Percentiles rank a stretch among this genome's conserved stretches.
These are phyloP conservation scores for Mortierella polycephala DNA, from an alignment of 371 early-diverging fungal species.

Conservation along the genomic window DNA sequence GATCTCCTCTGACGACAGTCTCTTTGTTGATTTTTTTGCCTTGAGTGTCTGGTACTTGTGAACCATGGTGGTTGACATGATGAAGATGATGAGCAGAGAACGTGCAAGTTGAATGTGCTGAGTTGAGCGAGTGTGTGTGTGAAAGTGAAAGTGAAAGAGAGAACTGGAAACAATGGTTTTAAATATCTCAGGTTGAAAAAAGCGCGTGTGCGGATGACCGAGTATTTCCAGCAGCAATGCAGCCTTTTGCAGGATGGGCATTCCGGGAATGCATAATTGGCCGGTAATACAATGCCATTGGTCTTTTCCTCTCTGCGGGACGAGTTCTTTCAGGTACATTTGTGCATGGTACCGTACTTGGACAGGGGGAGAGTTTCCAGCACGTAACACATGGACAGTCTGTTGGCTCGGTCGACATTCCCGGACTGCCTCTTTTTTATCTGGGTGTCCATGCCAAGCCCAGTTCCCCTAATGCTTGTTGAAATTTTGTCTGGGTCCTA, in stretches of 20 bases:
- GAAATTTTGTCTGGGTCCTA: background rate
- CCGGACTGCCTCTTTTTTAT: too few species aligned
- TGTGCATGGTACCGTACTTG: too few species aligned
- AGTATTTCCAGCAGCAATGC: too few species aligned
- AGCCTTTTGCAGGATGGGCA: too few species aligned
- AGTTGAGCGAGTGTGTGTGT: background rate
- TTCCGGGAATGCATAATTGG: background rate
- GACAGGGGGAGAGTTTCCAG: too few species aligned
- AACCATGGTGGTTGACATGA: constrained; percentile 20
- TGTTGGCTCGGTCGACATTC: background rate
- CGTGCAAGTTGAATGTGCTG: background rate
- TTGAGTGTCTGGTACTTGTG: constrained; percentile 26
- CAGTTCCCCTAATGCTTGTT: background rate
- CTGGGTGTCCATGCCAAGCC: background rate
- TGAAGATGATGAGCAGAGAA: background rate
- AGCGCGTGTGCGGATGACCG: too few species aligned
- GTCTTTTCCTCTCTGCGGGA: too few species aligned
- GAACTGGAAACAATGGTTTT: background rate
- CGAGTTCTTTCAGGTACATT: too few species aligned
- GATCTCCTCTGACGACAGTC: background rate
- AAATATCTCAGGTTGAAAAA: background rate
- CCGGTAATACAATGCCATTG: too few species aligned
- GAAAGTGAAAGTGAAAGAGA: background rate
- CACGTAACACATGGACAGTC: background rate
- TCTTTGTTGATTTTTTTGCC: constrained; percentile 12